Base-by-base conservation (phyloP, 352 stramenopile species). In the Plasmopara halstedii region DNA sequence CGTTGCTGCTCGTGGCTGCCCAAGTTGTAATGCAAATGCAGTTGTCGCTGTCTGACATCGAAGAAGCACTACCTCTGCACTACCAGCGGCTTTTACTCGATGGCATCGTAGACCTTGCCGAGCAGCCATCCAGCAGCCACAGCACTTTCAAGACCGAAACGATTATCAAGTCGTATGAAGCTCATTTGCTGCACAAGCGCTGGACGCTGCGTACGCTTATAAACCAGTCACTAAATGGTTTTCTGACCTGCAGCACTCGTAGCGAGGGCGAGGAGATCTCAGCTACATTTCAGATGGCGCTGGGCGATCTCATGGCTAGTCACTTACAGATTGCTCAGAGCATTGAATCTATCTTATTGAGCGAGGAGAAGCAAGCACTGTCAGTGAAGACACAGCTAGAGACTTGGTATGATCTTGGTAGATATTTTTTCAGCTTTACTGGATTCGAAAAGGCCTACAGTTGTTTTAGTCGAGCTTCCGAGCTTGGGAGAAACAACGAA, bases 1-100 rank as follows among this genome's bases (percentile, higher is more conserved):
- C 72, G 19, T 48, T 92, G 46, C 56, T 86, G 31, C 68, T 76
- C n/a, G 44, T 88, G 15, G 81, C 81, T 10, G 81, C 81, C 2
- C 73, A 88, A 40, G 81, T 89, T 19, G 73, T 68, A n/a, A 49
- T 89, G 29, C 64, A 89, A 56, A 88, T 90, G 73, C 44, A 75
- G 22, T 53, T 90, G 22, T 41, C 73, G 8, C 67, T 92, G 10
- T 43, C 54, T 1, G 55, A 41, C 14, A 77, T 88, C 23, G 81
- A 92, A 42, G 38, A 64, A 15, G 60, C 67, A 26, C 56, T 92
- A 8, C 78, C 81, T 9, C 56, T 85, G 35, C 71, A 89, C 45
- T 87, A 88, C 45, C 81, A 92, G 59, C 75, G 76, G n/a, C 53
- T 88, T 25, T 62, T 92, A 4, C 46, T 92, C 10, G 81, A 92